Evolutionary conservation across 345 rosid species (phyloP).

Genomic region (Eucalyptus sideroxylon): DNA sequence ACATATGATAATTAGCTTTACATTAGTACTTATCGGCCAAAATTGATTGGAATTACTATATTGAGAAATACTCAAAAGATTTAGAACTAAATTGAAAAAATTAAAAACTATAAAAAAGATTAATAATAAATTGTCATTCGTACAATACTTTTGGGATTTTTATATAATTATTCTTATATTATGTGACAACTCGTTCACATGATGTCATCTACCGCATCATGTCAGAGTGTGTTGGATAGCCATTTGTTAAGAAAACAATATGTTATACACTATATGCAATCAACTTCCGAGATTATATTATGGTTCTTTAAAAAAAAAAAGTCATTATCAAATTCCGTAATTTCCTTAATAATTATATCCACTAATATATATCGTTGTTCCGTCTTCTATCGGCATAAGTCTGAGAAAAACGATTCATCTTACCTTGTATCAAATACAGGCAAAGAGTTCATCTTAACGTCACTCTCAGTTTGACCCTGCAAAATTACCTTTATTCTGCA

Average conservation of each 20-base stretch:
- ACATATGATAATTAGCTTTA: accelerated
- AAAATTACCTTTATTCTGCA: not conserved
- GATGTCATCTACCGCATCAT: not conserved
- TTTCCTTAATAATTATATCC: not conserved
- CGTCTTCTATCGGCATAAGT: not conserved
- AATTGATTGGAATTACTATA: not conserved
- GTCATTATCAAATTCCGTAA: not conserved
- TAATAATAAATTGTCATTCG: not conserved
- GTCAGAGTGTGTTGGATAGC: no score
- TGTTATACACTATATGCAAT: not conserved
- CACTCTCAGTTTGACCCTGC: not conserved
- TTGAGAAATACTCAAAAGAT: not conserved
- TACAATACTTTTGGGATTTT: not conserved
- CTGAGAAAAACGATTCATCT: not conserved
- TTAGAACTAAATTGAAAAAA: not conserved
- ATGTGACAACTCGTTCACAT: not conserved
- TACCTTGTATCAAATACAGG: not conserved
- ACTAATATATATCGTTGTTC: not conserved
- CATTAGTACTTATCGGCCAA: not conserved
- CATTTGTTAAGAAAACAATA: no score
- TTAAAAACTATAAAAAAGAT: not conserved
- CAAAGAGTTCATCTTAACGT: not conserved
- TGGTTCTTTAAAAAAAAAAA: not conserved
- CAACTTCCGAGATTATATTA: not conserved
- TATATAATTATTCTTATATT: not conserved